Evolutionary conservation across 2,329 filamentous ascomycete genomes (phyloP).

Genomic region (Chaetomiaceae sp.): DNA sequence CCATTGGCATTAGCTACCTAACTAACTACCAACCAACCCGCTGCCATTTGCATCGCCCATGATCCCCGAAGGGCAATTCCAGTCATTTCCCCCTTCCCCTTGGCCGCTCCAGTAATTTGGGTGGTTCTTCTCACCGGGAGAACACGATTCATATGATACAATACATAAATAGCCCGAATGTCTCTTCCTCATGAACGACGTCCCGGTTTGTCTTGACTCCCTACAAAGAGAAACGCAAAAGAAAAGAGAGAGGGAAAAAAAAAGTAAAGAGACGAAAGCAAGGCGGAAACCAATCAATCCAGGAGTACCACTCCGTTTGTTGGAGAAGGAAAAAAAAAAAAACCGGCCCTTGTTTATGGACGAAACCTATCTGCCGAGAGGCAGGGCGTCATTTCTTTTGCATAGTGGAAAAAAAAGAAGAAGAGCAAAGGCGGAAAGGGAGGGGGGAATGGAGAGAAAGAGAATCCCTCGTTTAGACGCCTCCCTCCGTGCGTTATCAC

Average conservation of each 20-base stretch:
- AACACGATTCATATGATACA: constrained; percentile 10
- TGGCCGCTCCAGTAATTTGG: neutral
- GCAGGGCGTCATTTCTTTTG: neutral
- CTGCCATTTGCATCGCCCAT: neutral
- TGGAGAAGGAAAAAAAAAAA: neutral
- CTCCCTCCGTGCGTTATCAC: too few species aligned
- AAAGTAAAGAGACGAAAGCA: too few species aligned
- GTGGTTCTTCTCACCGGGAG: neutral
- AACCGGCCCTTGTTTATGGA: neutral
- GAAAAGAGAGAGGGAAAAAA: too few species aligned
- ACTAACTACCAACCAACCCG: neutral
- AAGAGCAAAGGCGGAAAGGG: neutral
- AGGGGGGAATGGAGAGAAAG: neutral
- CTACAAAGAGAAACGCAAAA: neutral
- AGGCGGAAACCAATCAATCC: neutral
- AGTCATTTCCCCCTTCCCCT: neutral
- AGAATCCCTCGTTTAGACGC: neutral
- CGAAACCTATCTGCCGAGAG: neutral
- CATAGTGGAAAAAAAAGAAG: neutral
- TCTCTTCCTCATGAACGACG: neutral
- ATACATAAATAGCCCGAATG: constrained; percentile 1
- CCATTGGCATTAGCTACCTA: too few species aligned
- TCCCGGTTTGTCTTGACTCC: constrained; percentile 4
- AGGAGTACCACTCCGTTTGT: neutral
- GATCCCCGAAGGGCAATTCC: neutral